Percentiles rank a stretch among this genome's conserved stretches.
Conservation (phyloP, 192 early-diverging fungal species). For the Mycoemilia scoparia region DNA sequence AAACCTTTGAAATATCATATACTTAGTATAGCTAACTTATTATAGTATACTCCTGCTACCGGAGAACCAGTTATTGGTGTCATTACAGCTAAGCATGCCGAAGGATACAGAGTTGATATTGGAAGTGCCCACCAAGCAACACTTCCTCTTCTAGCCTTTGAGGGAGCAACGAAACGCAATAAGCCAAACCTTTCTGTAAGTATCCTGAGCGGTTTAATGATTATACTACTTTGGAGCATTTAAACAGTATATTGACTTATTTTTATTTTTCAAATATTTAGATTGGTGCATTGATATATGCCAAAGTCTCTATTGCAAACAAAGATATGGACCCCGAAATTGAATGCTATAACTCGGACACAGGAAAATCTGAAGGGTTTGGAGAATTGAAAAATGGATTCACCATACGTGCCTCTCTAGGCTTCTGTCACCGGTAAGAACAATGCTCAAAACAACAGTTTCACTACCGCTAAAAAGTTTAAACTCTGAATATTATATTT, state of each 20-base stretch:
- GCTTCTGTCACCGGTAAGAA: conserved; percentile 26
- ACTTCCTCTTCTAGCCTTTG: conserved; percentile 69
- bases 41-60: conserved; percentile 74
- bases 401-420: conserved; percentile 64
- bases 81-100: conserved; percentile 43
- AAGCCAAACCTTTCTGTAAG: conserved; percentile 59
- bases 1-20: not conserved
- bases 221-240: not conserved
- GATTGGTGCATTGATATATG: conserved; percentile 68
- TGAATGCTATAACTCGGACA: conserved; percentile 68
- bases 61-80: conserved; percentile 81
- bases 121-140: conserved; percentile 74
- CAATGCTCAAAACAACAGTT: not conserved
- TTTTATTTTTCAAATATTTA: no score
- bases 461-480: not conserved
- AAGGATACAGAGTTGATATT: conserved; percentile 82
- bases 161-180: conserved; percentile 83
- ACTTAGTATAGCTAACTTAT: conserved; percentile 1
- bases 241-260: no score
- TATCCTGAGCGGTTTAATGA: not conserved
- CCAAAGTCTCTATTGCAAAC: conserved; percentile 67
- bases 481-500: not conserved
- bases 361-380: conserved; percentile 71
- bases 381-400: conserved; percentile 75
- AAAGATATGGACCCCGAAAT: conserved; percentile 96